Evolutionary conservation across 768 basidiomycete species (phyloP).

Genomic region (Suillus placidus): DNA sequence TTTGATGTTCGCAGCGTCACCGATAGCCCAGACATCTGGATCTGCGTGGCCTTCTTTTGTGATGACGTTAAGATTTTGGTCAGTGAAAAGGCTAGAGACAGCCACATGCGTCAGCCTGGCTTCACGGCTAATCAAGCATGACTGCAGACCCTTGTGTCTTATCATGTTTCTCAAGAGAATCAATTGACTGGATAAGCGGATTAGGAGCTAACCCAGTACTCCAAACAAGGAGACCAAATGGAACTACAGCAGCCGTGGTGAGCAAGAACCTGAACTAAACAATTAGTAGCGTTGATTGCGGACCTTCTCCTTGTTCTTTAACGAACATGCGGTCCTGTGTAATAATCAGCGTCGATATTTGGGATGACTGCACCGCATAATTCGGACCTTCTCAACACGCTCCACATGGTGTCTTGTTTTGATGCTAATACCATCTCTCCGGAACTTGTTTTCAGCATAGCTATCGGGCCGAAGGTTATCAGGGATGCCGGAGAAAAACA

Average conservation of each 20-base stretch:
- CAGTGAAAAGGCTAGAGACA: conserved; percentile 44
- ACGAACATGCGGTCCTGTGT: conserved; percentile 65
- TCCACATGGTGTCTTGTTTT: conserved; percentile 76
- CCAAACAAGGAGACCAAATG: conserved; percentile 85
- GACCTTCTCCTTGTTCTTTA: conserved; percentile 73
- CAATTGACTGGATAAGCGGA: conserved; percentile 67
- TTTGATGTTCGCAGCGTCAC: conserved; percentile 70
- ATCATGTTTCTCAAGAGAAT: conserved; percentile 60
- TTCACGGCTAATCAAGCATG: conserved; percentile 7
- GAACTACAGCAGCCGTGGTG: conserved; percentile 47
- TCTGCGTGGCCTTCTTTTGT: conserved; percentile 55
- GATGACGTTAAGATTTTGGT: conserved; percentile 64
- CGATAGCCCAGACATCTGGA: conserved; percentile 78
- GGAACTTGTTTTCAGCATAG: conserved; percentile 70
- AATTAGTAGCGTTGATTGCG: conserved; percentile 9
- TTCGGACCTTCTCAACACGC: conserved; percentile 57
- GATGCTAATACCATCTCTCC: conserved; percentile 73
- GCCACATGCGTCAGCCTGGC: conserved; percentile 27
- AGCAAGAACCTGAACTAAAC: conserved; percentile 8
- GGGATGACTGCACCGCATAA: background rate
- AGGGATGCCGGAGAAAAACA: conserved; percentile 10
- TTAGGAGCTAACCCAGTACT: conserved; percentile 85
- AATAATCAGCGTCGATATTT: conserved; percentile 2
- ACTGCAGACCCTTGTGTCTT: conserved; percentile 54
- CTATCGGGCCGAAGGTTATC: conserved; percentile 34